Evolutionary conservation across 208 protist species (phyloP).

Genomic region (Wallacemonas sp.): DNA sequence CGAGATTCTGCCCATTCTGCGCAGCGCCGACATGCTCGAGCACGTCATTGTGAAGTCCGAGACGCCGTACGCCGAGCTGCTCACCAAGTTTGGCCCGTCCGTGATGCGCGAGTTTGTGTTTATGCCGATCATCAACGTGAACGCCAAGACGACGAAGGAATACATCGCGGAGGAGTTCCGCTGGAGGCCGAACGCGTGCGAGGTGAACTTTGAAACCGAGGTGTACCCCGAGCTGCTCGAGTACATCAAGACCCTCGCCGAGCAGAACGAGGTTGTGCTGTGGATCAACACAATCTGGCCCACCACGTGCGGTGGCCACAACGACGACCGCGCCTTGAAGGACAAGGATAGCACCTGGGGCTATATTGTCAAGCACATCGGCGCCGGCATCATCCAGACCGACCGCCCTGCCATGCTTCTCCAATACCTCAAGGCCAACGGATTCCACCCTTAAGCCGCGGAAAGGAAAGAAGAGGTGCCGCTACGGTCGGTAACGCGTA

Average conservation of each 20-base stretch:
- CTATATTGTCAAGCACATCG: conserved; percentile 44
- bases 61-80: conserved; percentile 38
- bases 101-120: conserved; percentile 58
- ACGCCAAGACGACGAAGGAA: conserved; percentile 34
- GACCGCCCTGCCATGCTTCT: conserved; percentile 60
- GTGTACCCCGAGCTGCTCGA: conserved; percentile 26
- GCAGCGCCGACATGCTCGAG: conserved; percentile 40
- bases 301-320: conserved; percentile 58
- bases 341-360: conserved; percentile 60
- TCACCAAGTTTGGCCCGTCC: conserved; percentile 36
- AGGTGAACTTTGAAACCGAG: conserved; percentile 60
- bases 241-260: conserved; percentile 42
- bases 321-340: conserved; percentile 57
- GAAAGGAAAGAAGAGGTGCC: no score
- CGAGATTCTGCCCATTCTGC: conserved; percentile 45
- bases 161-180: conserved; percentile 38
- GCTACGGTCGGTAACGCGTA: no score
- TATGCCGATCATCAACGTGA: conserved; percentile 64
- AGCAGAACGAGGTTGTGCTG: conserved; percentile 31
- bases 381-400: conserved; percentile 62
- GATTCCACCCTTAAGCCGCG: conserved; percentile 14
- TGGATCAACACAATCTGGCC: conserved; percentile 80
- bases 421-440: conserved; percentile 39
- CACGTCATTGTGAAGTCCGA: conserved; percentile 70
- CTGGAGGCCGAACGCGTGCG: conserved; percentile 42